These are phyloP conservation scores for Haberlea rhodopensis DNA, from an alignment of 257 asterid species.

Conservation along the genomic window DNA sequence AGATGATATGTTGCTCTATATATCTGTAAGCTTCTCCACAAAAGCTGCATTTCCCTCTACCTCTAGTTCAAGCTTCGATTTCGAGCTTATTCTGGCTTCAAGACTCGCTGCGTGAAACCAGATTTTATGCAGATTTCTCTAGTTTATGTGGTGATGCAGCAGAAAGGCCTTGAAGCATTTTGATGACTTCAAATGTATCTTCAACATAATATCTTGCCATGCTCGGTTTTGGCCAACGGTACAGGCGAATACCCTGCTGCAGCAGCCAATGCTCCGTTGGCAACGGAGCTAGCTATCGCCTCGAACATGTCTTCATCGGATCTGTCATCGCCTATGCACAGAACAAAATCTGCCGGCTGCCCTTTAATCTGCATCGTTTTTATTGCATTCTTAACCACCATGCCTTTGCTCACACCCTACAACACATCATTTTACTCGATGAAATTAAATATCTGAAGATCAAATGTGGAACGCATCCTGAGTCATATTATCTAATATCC, in stretches of 20 bases:
- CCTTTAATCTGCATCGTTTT: conserved; percentile 34
- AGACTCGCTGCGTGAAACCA: too few species aligned
- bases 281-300: conserved; percentile 35
- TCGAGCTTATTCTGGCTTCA: too few species aligned
- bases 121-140: too few species aligned
- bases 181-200: conserved; percentile 47
- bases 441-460: neutral
- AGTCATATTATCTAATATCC: neutral
- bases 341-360: conserved; percentile 38
- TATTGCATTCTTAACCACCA: conserved; percentile 37
- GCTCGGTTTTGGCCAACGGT: conserved; percentile 61
- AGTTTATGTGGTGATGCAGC: conserved; percentile 26
- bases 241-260: conserved; percentile 46
- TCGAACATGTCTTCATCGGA: conserved; percentile 66
- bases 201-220: conserved; percentile 52
- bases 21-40: too few species aligned
- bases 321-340: conserved; percentile 58
- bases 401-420: conserved; percentile 59
- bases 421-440: neutral
- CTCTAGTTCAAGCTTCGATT: too few species aligned
- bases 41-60: too few species aligned
- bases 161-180: conserved; percentile 45
- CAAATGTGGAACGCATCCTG: neutral
- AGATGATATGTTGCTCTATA: too few species aligned
- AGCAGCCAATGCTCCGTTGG: conserved; percentile 26